Percentiles rank a stretch among this genome's conserved stretches.
These are phyloP conservation scores for Warburgia ugandensis DNA, from an alignment of 164 flowering plant species.

Conservation along the genomic window DNA sequence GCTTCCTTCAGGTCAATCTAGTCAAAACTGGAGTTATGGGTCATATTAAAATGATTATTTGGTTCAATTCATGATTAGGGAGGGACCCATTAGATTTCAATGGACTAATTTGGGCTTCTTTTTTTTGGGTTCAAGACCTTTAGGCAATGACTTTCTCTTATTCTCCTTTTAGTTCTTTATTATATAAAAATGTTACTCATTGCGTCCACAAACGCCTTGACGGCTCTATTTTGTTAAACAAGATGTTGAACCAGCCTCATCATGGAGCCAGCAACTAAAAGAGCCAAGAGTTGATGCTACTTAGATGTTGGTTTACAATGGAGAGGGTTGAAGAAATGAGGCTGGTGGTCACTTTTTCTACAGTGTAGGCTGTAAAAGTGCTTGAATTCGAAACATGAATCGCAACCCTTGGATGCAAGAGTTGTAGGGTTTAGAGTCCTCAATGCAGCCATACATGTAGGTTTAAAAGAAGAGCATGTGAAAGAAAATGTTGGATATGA, in stretches of 20 bases:
- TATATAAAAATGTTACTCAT: slow-evolving; percentile 14
- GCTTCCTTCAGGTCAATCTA: too few relatives aligned
- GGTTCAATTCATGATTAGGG: slow-evolving; percentile 33
- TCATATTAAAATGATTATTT: slow-evolving; percentile 16
- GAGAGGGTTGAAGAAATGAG: too few relatives aligned
- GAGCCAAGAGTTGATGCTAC: too few relatives aligned
- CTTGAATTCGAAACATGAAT: neutral
- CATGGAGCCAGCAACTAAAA: too few relatives aligned
- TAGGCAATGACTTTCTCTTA: slow-evolving; percentile 5
- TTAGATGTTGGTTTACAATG: too few relatives aligned
- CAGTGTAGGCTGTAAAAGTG: neutral
- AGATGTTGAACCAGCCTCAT: neutral
- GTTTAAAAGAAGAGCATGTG: neutral
- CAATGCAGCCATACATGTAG: neutral
- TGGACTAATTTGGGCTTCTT: slow-evolving; percentile 5
- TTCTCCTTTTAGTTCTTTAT: neutral
- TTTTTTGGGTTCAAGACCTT: neutral
- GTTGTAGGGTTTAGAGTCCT: slow-evolving; percentile 1
- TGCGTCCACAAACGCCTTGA: slow-evolving; percentile 12
- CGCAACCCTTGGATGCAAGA: neutral
- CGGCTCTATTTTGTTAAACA: neutral
- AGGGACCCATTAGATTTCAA: slow-evolving; percentile 19
- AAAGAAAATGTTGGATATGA: neutral
- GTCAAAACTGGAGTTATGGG: too few relatives aligned
- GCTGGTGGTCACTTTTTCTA: too few relatives aligned